These are phyloP conservation scores for Pinus taeda DNA, from an alignment of 75 land plant genomes.

Conservation along the genomic window DNA sequence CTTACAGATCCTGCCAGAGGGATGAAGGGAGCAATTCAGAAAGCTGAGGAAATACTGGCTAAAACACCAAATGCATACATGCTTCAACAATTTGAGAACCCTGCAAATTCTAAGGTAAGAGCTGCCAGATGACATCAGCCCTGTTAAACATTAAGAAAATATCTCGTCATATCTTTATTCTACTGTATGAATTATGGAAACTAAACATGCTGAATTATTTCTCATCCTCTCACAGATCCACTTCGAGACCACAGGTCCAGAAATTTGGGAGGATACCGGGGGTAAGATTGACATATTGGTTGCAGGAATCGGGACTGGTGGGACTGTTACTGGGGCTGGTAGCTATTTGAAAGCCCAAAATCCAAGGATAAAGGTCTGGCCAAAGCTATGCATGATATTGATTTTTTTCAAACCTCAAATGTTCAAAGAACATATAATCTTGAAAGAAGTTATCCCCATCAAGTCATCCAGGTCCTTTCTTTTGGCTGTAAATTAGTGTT, in stretches of 20 bases:
- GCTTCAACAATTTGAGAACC: conserved; percentile 96
- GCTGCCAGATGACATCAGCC: neutral
- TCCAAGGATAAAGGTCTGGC: conserved; percentile 54
- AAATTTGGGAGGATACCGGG: conserved; percentile 77
- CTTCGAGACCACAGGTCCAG: conserved; percentile 78
- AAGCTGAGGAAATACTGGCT: conserved; percentile 84
- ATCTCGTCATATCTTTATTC: too few species aligned
- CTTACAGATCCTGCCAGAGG: conserved; percentile 88
- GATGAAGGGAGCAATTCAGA: conserved; percentile 87
- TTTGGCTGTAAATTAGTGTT: too few species aligned
- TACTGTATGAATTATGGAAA: neutral
- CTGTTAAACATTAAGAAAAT: neutral
- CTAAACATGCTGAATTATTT: neutral
- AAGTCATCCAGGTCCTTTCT: too few species aligned
- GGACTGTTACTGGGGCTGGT: conserved; percentile 72
- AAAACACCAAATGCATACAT: conserved; percentile 87
- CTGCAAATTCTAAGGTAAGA: conserved; percentile 89
- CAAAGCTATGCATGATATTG: too few species aligned
- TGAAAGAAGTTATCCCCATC: too few species aligned
- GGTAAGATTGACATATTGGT: conserved; percentile 65
- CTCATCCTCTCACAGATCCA: conserved; percentile 44
- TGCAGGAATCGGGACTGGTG: conserved; percentile 75
- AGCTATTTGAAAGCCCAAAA: conserved; percentile 60
- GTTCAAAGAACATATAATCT: too few species aligned
- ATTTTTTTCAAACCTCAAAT: too few species aligned